Evolutionary conservation across 352 stramenopile genomes (phyloP).

Genomic region (Phytophthora pseudosyringae): DNA sequence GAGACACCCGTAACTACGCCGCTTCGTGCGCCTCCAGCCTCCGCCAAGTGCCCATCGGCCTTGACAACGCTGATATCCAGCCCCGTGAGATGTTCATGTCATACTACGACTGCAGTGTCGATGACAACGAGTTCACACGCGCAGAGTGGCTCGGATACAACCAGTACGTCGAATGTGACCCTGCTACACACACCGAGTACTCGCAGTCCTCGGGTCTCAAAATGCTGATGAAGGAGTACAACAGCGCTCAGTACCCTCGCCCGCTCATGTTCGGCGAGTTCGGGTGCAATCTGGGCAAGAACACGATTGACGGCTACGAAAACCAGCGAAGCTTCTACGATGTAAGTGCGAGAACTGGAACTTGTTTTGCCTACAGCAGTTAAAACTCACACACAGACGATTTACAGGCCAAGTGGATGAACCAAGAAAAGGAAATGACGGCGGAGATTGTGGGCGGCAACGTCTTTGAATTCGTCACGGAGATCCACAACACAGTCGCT

Average conservation of each 20-base stretch:
- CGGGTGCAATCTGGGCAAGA: constrained; percentile 67
- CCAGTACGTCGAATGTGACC: constrained; percentile 75
- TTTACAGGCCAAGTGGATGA: constrained; percentile 72
- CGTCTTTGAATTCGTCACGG: constrained; percentile 80
- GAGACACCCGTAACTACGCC: constrained; percentile 62
- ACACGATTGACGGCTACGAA: constrained; percentile 76
- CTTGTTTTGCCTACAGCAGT: neutral
- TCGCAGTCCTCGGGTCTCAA: constrained; percentile 59
- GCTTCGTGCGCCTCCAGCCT: constrained; percentile 44
- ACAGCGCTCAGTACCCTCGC: constrained; percentile 44
- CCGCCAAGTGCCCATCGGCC: constrained; percentile 60
- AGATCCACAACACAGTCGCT: constrained; percentile 58
- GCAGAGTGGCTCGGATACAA: constrained; percentile 74
- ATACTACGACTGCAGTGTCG: constrained; percentile 71
- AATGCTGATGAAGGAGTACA: constrained; percentile 71
- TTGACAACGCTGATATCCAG: constrained; percentile 67
- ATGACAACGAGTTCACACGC: constrained; percentile 60
- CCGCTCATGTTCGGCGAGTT: constrained; percentile 82
- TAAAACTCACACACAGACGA: neutral
- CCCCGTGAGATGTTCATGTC: constrained; percentile 59
- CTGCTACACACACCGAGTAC: constrained; percentile 58
- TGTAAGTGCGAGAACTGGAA: constrained; percentile 24
- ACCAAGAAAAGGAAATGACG: constrained; percentile 70
- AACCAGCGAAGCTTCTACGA: constrained; percentile 75
- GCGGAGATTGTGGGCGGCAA: constrained; percentile 70